These are phyloP conservation scores for Marchantia paleacea DNA, from an alignment of 225 moss, liverwort and hornwort genomes.

Conservation along the genomic window DNA sequence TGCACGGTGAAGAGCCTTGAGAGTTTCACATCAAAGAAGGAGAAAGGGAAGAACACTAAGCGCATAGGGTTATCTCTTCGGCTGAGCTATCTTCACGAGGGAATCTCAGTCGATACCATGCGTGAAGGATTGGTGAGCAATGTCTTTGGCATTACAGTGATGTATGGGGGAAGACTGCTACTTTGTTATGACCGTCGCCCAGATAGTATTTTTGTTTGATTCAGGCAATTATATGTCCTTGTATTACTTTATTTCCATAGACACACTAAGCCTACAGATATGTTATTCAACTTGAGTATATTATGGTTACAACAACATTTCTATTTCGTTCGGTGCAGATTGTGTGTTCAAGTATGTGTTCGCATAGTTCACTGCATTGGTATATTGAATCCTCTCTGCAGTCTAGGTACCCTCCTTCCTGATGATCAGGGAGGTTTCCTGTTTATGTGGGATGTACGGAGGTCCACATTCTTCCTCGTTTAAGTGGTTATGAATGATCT, in stretches of 20 bases:
- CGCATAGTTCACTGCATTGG: background rate
- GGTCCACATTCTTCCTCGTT: background rate
- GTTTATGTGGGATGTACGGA: background rate
- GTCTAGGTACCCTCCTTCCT: background rate
- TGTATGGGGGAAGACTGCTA: background rate
- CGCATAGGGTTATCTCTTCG: slow-evolving; percentile 83
- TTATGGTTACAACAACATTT: too few species aligned
- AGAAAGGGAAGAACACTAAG: slow-evolving; percentile 55
- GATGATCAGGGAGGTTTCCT: background rate
- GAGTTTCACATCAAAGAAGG: slow-evolving; percentile 20
- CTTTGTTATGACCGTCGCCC: background rate
- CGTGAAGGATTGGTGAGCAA: slow-evolving; percentile 77
- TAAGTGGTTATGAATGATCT: too few species aligned
- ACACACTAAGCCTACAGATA: too few species aligned
- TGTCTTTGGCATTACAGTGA: background rate
- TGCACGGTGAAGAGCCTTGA: slow-evolving; percentile 42
- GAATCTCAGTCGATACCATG: slow-evolving; percentile 68
- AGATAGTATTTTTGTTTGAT: too few species aligned
- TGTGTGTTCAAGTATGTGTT: background rate
- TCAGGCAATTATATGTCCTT: too few species aligned
- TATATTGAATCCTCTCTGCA: background rate
- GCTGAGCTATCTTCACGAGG: slow-evolving; percentile 62
- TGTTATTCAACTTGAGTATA: too few species aligned
- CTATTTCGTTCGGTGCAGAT: background rate
- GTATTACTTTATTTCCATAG: too few species aligned